These are phyloP conservation scores for Aspergillus brasiliensis DNA, from an alignment of 2,329 filamentous ascomycete genomes.

Conservation along the genomic window DNA sequence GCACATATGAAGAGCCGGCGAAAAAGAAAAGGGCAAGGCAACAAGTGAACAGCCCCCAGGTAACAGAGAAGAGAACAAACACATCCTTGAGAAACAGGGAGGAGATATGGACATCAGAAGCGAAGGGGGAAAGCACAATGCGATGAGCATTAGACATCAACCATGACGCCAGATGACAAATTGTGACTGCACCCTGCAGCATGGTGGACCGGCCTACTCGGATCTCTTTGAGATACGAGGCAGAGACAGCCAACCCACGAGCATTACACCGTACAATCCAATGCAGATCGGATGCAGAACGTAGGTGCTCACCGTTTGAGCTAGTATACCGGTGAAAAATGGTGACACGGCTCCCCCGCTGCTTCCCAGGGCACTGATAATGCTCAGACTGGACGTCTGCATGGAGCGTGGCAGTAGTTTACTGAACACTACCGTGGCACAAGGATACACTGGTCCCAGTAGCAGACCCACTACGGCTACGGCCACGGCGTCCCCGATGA, in stretches of 20 bases:
- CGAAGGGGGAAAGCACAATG: background rate
- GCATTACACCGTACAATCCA: conserved; percentile 57
- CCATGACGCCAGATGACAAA: background rate
- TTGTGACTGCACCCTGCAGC: background rate
- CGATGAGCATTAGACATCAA: background rate
- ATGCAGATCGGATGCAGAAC: conserved; percentile 59
- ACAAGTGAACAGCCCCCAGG: background rate
- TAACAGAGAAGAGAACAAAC: background rate
- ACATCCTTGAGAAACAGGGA: background rate
- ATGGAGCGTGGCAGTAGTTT: conserved; percentile 48
- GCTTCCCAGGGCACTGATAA: conserved; percentile 45
- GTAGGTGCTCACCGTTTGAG: conserved; percentile 50
- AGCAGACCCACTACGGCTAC: conserved; percentile 71
- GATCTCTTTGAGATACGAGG: conserved; percentile 54
- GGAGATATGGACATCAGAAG: background rate
- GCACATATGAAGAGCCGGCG: background rate
- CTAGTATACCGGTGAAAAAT: conserved; percentile 53
- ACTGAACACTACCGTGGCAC: conserved; percentile 63
- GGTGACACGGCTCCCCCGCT: conserved; percentile 47
- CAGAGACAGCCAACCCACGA: conserved; percentile 54
- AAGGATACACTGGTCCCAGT: conserved; percentile 78
- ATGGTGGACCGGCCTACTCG: conserved; percentile 36
- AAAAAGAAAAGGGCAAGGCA: background rate
- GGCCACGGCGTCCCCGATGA: conserved; percentile 69
- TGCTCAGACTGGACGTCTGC: conserved; percentile 43